phyloP scores from a whole-genome alignment of 2,329 filamentous ascomycete genomes.

The Byssothecium circinans region DNA sequence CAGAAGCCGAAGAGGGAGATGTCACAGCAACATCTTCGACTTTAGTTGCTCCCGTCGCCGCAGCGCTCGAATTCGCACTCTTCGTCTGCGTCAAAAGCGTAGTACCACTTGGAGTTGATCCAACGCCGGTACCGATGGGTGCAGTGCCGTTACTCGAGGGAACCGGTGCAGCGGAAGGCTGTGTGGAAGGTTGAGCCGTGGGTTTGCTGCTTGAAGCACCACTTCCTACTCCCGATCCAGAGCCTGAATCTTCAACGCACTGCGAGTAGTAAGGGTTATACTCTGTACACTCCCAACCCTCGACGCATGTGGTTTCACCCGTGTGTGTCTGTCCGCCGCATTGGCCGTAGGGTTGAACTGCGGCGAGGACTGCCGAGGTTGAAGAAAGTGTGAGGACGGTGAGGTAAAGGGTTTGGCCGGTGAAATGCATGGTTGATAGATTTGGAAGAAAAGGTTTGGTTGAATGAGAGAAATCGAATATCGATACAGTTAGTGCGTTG shows the following conservation, averaged over 20 bases:
- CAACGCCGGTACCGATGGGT: background rate
- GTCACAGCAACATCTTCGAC: background rate
- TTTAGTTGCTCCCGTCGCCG: background rate
- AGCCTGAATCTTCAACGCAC: constrained; percentile 34
- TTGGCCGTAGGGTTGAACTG: constrained; percentile 44
- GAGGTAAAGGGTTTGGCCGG: constrained; percentile 20
- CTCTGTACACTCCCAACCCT: constrained; percentile 45
- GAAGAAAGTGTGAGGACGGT: constrained; percentile 30
- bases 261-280: constrained; percentile 52
- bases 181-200: background rate
- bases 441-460: no score
- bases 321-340: constrained; percentile 38
- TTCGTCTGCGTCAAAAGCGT: background rate
- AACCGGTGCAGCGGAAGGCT: constrained; percentile 11
- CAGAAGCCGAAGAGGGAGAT: no score
- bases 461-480: background rate
- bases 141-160: constrained; percentile 10
- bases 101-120: constrained; percentile 7
- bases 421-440: background rate
- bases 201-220: no score
- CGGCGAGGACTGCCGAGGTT: constrained; percentile 32
- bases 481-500: background rate
- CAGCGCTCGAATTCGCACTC: background rate
- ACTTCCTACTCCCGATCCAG: constrained; percentile 1
- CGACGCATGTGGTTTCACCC: constrained; percentile 45